phyloP scores from a whole-genome alignment of 106 monocot genomes.

The Posidonia australis region DNA sequence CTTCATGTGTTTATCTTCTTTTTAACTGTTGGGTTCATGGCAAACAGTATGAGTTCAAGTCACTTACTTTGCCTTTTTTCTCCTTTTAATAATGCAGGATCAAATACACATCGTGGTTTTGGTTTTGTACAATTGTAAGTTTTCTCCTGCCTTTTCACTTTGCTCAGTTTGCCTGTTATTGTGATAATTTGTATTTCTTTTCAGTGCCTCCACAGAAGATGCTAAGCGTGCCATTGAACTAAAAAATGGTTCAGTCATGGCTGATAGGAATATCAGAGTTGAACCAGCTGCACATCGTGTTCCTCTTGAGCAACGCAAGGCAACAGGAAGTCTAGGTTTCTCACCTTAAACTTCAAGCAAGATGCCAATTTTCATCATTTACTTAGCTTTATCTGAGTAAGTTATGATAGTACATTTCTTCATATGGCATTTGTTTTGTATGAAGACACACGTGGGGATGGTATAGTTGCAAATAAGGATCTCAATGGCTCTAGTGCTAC shows the following conservation, averaged over 20 bases:
- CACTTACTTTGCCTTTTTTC: not conserved
- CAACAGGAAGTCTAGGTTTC: constrained; percentile 12
- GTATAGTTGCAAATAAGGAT: not conserved
- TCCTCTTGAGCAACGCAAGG: constrained; percentile 41
- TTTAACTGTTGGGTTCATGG: not conserved
- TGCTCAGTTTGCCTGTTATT: not conserved
- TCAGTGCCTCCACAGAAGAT: constrained; percentile 74
- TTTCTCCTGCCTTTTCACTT: not conserved
- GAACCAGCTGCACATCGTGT: constrained; percentile 67
- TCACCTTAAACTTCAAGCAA: not conserved
- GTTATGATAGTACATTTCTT: not conserved
- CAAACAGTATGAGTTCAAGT: not conserved
- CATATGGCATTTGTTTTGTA: not conserved
- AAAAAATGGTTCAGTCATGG: constrained; percentile 57
- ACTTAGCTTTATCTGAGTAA: not conserved
- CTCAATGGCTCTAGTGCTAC: not conserved
- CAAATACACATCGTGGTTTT: constrained; percentile 15
- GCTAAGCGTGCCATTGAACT: constrained; percentile 67
- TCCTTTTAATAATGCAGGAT: constrained; percentile 10
- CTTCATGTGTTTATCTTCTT: not conserved
- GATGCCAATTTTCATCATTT: not conserved
- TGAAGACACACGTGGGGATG: not conserved
- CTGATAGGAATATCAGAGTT: constrained; percentile 76
- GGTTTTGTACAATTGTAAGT: constrained; percentile 16
- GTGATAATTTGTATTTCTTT: not conserved